Evolutionary conservation across 208 protist species (phyloP), one percentile per base, ranked within the genome.

Genomic region (Wallacemonas sp.): DNA sequence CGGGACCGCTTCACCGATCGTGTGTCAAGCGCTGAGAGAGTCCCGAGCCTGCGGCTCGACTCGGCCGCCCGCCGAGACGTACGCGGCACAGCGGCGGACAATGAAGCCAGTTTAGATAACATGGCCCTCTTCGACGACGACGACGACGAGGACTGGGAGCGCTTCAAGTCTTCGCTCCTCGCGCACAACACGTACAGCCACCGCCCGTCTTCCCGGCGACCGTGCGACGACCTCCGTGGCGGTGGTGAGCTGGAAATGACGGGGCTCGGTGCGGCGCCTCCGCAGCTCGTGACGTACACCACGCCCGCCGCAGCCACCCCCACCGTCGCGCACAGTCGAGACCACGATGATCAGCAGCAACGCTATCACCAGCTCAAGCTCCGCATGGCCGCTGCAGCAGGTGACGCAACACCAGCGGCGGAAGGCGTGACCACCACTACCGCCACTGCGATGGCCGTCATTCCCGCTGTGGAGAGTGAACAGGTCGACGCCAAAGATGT

Each of bases 121-220:
- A 32, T 41, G 49, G 73, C 26, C 16, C 49, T 56, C 62, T 70
- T 34, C 38, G 74, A 14, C 1, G 57, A 71, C 46, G 81, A 83
- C 2, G 73, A 74, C 21, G 83, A 90, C 27, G 81, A 89, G 8
- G 83, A 90, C 46, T 91, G 79, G 79, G 83, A 89, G 26, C 26
- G 60, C 27, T 84, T 79, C 61, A 86, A 87, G 65, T 30, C 68
- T 3, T 48, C 62, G 9, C 63, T 79, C 56, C 46, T 73, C 17
- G 26, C 19, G 36, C 11, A 72, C 44, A 12, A 71, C 4, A 27
- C 6, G 9, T 58, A 58, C 52, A 6, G 52, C 8, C 52, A 27
- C 5, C 52, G 52, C 4, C 52, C 52, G 12, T 8, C 52, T 5
- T 58, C 52, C 6, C 52, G 52, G 4, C 52, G 52, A 24, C 52